These are phyloP conservation scores for Trichoderma asperelloides DNA, from an alignment of 495 filamentous ascomycete species.

Conservation along the genomic window DNA sequence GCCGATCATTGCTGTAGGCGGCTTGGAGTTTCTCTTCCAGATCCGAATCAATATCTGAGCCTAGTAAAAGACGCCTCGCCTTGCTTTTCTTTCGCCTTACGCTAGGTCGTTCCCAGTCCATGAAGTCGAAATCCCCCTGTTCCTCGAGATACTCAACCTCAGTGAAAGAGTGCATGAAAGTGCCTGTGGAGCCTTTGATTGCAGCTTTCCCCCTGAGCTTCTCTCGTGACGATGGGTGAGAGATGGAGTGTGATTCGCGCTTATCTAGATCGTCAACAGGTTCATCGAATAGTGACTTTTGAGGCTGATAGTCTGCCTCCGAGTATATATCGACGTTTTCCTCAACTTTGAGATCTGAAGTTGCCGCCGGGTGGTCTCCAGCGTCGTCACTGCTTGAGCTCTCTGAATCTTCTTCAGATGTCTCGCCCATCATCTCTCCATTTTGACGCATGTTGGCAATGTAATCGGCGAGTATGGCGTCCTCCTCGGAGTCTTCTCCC, in stretches of 20 bases:
- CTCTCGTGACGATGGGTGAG: too few relatives aligned
- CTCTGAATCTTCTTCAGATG: background rate
- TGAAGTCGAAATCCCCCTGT: conserved; percentile 63
- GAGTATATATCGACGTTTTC: conserved; percentile 13
- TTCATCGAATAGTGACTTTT: background rate
- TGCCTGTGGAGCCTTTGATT: conserved; percentile 42
- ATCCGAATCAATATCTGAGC: conserved; percentile 64
- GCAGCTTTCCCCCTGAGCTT: too few relatives aligned
- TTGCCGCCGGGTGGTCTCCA: background rate
- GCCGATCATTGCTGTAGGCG: conserved; percentile 68
- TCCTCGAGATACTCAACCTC: background rate
- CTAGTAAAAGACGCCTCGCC: conserved; percentile 40
- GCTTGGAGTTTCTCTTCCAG: conserved; percentile 50
- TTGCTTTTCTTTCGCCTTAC: conserved; percentile 45
- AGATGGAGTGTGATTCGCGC: background rate
- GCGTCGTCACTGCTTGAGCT: background rate
- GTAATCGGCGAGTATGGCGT: conserved; percentile 63
- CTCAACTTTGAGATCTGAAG: background rate
- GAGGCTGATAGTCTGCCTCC: background rate
- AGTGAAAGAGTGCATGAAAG: conserved; percentile 56
- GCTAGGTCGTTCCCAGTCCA: conserved; percentile 66
- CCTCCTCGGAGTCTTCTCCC: conserved; percentile 24
- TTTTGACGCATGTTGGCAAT: conserved; percentile 56
- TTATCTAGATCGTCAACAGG: background rate
- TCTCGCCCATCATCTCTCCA: conserved; percentile 18